These are phyloP conservation scores for Tanacetum coccineum DNA, from an alignment of 129 eudicot species.

Conservation along the genomic window DNA sequence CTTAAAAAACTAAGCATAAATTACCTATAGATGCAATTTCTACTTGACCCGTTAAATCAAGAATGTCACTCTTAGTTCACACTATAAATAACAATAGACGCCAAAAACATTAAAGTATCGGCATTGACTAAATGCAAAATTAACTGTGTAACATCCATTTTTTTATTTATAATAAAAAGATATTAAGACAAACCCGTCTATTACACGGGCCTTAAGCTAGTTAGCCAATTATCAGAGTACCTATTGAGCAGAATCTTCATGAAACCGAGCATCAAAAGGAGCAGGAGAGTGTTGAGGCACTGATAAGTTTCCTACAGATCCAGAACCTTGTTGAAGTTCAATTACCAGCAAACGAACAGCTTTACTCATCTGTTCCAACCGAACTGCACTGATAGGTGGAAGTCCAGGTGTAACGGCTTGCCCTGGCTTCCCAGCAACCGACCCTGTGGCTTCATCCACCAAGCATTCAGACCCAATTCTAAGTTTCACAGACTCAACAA, in stretches of 20 bases:
- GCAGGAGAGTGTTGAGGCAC: slow-evolving; percentile 55
- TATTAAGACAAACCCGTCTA: too few species aligned
- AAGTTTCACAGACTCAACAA: slow-evolving; percentile 81
- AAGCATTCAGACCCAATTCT: slow-evolving; percentile 89
- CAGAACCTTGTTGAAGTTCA: slow-evolving; percentile 87
- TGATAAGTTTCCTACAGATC: slow-evolving; percentile 45
- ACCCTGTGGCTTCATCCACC: slow-evolving; percentile 92
- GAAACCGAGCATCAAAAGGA: slow-evolving; percentile 86
- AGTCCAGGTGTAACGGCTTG: slow-evolving; percentile 51
- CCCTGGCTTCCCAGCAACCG: slow-evolving; percentile 54
- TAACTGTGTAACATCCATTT: too few species aligned
- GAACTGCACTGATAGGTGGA: slow-evolving; percentile 87
- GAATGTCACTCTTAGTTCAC: too few species aligned
- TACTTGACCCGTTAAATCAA: too few species aligned
- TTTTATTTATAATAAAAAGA: too few species aligned
- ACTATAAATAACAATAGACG: too few species aligned
- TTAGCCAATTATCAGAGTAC: slow-evolving; percentile 17
- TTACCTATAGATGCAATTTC: too few species aligned
- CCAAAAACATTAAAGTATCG: too few species aligned
- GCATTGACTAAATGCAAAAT: too few species aligned
- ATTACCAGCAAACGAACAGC: slow-evolving; percentile 90
- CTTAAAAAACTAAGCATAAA: too few species aligned
- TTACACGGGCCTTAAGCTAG: too few species aligned
- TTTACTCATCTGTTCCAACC: slow-evolving; percentile 96
- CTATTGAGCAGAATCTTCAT: slow-evolving; percentile 78